Evolutionary conservation across 176 grass and related monocot genomes (phyloP).

Genomic region (Aechmea fasciata): DNA sequence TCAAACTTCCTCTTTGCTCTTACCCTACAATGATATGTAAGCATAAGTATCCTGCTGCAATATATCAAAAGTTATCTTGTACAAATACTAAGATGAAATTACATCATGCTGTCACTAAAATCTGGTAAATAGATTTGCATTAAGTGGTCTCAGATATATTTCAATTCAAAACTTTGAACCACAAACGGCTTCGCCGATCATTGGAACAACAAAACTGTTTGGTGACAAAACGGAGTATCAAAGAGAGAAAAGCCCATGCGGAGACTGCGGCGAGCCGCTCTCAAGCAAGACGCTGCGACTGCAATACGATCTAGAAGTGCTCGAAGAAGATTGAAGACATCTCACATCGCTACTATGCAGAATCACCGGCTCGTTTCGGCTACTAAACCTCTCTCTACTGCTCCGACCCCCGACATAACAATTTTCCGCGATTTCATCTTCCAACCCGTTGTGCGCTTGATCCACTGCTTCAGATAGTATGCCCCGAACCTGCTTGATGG

Average conservation of each 20-base stretch:
- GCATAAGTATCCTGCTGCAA: no score
- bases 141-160: no score
- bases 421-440: conserved; percentile 19
- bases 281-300: conserved; percentile 87
- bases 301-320: conserved; percentile 86
- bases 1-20: no score
- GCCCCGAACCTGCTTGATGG: conserved; percentile 82
- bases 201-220: conserved; percentile 1
- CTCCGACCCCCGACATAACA: conserved; percentile 26
- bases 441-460: conserved; percentile 48
- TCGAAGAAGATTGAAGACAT: conserved; percentile 72
- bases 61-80: no score
- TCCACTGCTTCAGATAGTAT: conserved; percentile 76
- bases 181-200: no score
- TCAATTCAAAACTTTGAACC: no score
- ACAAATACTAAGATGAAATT: no score
- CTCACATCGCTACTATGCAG: conserved; percentile 44
- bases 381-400: conserved; percentile 25
- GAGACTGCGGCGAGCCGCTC: conserved; percentile 64
- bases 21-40: no score
- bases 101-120: no score
- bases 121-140: no score
- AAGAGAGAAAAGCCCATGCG: conserved; percentile 48
- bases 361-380: conserved; percentile 37
- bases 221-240: conserved; percentile 4